Base-by-base conservation (phyloP, 1,284 basidiomycete species). In the Pterulicium gracile region DNA sequence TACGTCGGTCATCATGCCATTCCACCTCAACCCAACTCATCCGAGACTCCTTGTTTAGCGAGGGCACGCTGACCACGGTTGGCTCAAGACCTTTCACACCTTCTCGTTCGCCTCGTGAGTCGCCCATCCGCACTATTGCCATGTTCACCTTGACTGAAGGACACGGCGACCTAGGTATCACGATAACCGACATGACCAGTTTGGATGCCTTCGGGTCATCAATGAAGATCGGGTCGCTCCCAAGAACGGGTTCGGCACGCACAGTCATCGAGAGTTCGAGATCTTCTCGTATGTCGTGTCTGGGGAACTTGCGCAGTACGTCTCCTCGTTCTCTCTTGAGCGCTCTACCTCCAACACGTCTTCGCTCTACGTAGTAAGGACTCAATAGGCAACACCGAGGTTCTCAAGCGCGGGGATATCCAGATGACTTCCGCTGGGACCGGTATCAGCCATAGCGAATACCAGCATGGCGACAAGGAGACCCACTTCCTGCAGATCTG, bases 401-500 rank as follows among this genome's bases (percentile, higher is more conserved):
- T 91, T 47, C 77, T 96, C 58, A 81, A 80, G 57, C 79, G 89
- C 13, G 94, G 93, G 1, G 87, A 91, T 55, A 58, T 97, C 34
- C 93, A 97, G 63, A 81, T 95, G 67, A 96, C 92, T 0, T 87
- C 83, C 2, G 82, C 91, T 0, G 92, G 93, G 5, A 88, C 83
- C 0, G 89, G 89, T 2, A 91, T 93, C 53, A 73, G 79, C 0
- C 89, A 92, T 64, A 92, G 90, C 51, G 86, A 89, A 58, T 75
- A 84, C 53, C 66, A 74, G 2, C 62, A 83, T 54, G 80, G 81
- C 20, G 47, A 58, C 3, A 62, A 70, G 42, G 69, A 75, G 46
- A 81, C 82, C 1, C 85, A 95, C 62, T 92, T 94, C 68, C 72
- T 92, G 10, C 86, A 91, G 60, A 93, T 95, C 54, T 95, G 91